Conservation (phyloP, 192 early-diverging fungal species). For the Linnemannia exigua region DNA sequence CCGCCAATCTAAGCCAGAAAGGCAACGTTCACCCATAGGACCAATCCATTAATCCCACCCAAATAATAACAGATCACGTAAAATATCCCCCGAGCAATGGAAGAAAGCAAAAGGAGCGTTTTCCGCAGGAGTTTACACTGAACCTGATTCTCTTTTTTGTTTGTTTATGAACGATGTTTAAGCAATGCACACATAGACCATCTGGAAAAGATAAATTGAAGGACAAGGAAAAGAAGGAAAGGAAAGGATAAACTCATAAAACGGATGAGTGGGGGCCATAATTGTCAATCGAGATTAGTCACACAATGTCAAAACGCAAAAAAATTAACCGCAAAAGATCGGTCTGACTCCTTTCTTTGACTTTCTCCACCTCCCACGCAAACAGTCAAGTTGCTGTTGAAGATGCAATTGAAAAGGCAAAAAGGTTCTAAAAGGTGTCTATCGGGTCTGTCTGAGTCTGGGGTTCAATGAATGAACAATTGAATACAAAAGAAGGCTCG, state of each 20-base stretch:
- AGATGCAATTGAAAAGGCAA: background rate
- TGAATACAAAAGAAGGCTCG: background rate
- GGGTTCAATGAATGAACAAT: background rate
- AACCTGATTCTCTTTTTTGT: background rate
- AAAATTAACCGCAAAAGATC: background rate
- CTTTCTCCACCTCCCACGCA: background rate
- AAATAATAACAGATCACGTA: background rate
- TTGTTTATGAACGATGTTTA: background rate
- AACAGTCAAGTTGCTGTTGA: too few species aligned
- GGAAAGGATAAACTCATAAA: background rate
- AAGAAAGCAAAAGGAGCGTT: background rate
- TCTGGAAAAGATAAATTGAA: background rate
- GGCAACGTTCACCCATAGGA: conserved; percentile 5
- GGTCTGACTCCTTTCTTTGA: background rate
- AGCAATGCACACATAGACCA: background rate
- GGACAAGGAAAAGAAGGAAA: background rate
- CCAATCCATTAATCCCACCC: background rate
- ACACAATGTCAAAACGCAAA: conserved; percentile 6
- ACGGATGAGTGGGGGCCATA: background rate
- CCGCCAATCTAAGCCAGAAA: conserved; percentile 9
- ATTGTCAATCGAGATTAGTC: conserved; percentile 7
- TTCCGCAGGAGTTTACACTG: background rate
- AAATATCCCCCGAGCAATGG: background rate
- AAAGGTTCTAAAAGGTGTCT: background rate
- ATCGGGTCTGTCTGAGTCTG: background rate